Conservation (phyloP, 1,284 basidiomycete genomes). For the Mrakiaceae sp. region DNA sequence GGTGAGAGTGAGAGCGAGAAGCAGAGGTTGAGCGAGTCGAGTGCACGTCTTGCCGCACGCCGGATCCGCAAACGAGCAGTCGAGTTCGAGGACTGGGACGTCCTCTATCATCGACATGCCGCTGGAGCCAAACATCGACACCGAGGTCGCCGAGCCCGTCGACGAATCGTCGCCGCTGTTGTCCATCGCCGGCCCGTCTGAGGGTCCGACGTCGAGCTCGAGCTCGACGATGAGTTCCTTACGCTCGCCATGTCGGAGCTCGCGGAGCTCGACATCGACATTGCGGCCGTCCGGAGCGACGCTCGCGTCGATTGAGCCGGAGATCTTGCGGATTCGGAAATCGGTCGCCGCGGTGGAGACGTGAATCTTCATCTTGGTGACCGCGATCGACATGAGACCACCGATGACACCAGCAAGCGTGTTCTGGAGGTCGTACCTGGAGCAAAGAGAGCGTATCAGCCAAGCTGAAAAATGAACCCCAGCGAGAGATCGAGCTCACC, state of each 20-base stretch:
- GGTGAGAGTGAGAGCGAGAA: slow-evolving; percentile 76
- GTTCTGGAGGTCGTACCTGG: slow-evolving; percentile 64
- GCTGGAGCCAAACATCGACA: neutral
- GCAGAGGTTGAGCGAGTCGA: slow-evolving; percentile 70
- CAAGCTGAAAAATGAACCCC: neutral
- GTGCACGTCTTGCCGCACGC: slow-evolving; percentile 65
- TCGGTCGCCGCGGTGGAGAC: slow-evolving; percentile 48
- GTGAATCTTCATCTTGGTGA: slow-evolving; percentile 81
- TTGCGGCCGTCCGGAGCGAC: slow-evolving; percentile 77
- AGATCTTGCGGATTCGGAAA: slow-evolving; percentile 82
- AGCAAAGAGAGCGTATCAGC: neutral
- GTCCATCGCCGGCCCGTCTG: neutral
- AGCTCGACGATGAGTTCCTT: slow-evolving; percentile 91
- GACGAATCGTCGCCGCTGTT: neutral
- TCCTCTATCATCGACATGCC: slow-evolving; percentile 66
- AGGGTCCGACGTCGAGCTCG: slow-evolving; percentile 49
- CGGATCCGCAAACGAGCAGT: slow-evolving; percentile 85
- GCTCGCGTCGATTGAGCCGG: slow-evolving; percentile 69
- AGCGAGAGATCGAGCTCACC: slow-evolving; percentile 35
- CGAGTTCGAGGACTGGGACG: slow-evolving; percentile 80
- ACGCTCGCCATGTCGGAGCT: slow-evolving; percentile 78
- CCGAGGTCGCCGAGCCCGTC: slow-evolving; percentile 6
- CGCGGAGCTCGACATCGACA: slow-evolving; percentile 89
- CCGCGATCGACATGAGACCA: slow-evolving; percentile 83
- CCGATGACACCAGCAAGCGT: slow-evolving; percentile 84